Evolutionary conservation across 2,329 filamentous ascomycete species (phyloP).

Genomic region (Amylocarpus encephaloides): DNA sequence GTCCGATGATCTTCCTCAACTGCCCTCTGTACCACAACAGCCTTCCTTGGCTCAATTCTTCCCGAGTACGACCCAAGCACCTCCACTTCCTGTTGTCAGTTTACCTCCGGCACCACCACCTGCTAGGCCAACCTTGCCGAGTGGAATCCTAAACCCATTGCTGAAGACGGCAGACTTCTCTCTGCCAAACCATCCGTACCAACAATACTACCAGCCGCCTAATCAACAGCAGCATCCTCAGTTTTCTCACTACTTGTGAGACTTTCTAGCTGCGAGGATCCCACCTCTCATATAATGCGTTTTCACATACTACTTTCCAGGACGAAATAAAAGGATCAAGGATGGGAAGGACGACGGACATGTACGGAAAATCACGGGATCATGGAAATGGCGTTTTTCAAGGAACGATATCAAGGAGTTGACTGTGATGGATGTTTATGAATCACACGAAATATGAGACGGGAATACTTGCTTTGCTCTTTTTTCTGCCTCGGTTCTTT

Average conservation of each 20-base stretch:
- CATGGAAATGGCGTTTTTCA: constrained; percentile 3
- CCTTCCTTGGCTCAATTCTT: constrained; percentile 27
- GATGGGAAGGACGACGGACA: neutral
- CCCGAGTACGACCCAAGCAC: constrained; percentile 22
- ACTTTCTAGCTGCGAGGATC: neutral
- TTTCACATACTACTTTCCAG: neutral
- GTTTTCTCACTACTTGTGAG: constrained; percentile 24
- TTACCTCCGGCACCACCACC: constrained; percentile 22
- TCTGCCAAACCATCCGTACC: constrained; percentile 73
- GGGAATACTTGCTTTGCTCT: neutral
- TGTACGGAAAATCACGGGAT: neutral
- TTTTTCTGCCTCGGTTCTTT: neutral
- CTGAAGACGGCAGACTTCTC: constrained; percentile 68
- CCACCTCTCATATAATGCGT: no score
- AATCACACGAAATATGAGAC: neutral
- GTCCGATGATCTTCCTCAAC: constrained; percentile 30
- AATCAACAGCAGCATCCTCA: constrained; percentile 36
- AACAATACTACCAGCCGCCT: constrained; percentile 72
- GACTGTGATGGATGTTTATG: neutral
- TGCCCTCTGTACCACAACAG: constrained; percentile 19
- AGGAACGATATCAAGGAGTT: neutral
- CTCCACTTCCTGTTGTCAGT: constrained; percentile 15
- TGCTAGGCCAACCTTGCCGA: constrained; percentile 20
- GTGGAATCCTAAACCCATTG: constrained; percentile 62
- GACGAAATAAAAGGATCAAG: neutral